phyloP scores from a whole-genome alignment of 2,329 filamentous ascomycete species.

The Colletotrichum sp. region DNA sequence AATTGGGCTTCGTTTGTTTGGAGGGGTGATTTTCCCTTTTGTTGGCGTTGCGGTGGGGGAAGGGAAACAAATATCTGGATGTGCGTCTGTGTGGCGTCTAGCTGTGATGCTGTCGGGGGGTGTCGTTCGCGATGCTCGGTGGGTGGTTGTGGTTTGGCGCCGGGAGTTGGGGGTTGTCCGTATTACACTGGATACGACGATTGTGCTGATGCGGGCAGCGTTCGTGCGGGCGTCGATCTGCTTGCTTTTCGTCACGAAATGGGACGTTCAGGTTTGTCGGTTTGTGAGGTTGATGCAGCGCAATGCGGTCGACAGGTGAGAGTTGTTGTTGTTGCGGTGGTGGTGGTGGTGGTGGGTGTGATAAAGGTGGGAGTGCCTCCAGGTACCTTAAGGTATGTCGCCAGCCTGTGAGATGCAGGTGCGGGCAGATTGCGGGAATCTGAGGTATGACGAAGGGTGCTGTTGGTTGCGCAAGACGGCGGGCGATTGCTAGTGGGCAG shows the following conservation, averaged over 20 bases:
- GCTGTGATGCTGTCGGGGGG: not conserved
- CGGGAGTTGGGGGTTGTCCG: not conserved
- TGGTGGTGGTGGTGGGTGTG: not conserved
- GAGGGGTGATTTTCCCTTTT: not conserved
- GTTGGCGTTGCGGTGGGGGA: not conserved
- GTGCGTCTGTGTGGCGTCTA: not conserved
- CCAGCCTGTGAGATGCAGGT: not conserved
- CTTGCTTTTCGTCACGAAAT: not conserved
- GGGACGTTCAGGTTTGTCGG: not conserved
- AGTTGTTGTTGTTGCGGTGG: not conserved
- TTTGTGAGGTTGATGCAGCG: not conserved
- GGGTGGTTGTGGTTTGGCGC: not conserved
- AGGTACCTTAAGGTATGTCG: not conserved
- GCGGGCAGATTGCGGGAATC: not conserved
- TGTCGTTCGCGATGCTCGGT: not conserved
- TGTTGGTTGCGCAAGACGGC: not conserved
- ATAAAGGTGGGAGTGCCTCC: not conserved
- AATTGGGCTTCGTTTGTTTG: slow-evolving; percentile 14
- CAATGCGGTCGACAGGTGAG: not conserved
- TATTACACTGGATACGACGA: not conserved
- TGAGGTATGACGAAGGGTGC: not conserved
- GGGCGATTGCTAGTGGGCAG: not conserved
- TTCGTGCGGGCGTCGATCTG: not conserved
- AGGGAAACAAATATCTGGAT: not conserved
- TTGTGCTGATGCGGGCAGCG: not conserved